These are phyloP conservation scores for Clitoria ternatea DNA, from an alignment of 306 rosid species.

Conservation along the genomic window DNA sequence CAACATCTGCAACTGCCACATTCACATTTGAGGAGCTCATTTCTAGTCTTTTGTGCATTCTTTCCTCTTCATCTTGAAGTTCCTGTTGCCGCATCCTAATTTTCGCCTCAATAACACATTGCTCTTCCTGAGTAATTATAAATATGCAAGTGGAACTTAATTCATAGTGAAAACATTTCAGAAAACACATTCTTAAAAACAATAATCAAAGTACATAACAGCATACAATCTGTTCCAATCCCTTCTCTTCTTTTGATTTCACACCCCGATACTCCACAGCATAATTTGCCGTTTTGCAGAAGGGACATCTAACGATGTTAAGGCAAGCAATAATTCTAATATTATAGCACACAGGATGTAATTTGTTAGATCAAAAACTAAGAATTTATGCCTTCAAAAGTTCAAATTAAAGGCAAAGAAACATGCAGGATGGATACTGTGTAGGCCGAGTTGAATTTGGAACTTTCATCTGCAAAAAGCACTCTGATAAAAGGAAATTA, in stretches of 20 bases:
- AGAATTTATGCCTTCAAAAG: neutral
- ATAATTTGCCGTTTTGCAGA: conserved; percentile 86
- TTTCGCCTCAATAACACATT: conserved; percentile 97
- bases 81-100: conserved; percentile 91
- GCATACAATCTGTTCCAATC: conserved; percentile 87
- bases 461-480: conserved; percentile 99
- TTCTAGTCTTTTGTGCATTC: conserved; percentile 77
- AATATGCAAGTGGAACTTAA: conserved; percentile 1
- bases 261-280: conserved; percentile 97
- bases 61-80: conserved; percentile 85
- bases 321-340: conserved; percentile 37
- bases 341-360: conserved; percentile 9
- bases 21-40: conserved; percentile 45
- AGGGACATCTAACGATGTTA: conserved; percentile 84
- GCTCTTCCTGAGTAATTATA: conserved; percentile 72
- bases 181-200: conserved; percentile 20
- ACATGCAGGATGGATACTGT: conserved; percentile 93
- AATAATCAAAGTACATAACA: conserved; percentile 13
- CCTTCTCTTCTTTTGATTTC: conserved; percentile 95
- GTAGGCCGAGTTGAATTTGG: conserved; percentile 98
- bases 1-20: conserved; percentile 44
- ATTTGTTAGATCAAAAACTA: neutral
- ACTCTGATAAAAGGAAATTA: conserved; percentile 58
- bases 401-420: conserved; percentile 13
- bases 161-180: conserved; percentile 1